Base-by-base conservation (phyloP, 23 red algal genomes). In the Gracilaria caudata region DNA sequence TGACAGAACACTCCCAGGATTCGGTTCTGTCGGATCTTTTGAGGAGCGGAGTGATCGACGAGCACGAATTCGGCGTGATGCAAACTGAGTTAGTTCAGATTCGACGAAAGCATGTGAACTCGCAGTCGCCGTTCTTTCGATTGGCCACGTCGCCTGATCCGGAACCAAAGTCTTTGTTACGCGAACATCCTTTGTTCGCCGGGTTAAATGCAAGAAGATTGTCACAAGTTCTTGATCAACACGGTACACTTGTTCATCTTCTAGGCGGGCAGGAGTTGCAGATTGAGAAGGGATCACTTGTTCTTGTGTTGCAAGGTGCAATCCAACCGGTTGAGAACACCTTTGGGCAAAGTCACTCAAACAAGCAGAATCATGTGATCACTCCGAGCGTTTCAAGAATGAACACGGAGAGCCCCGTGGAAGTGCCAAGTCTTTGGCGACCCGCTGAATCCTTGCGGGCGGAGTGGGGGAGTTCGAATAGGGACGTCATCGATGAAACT, bases 61-160 rank as follows among this genome's bases (percentile, higher is more conserved):
- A 91, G 21, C 45, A 68, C 20, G 87, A 91, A 68, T 82, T 68
- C 64, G 49, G 83, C 12, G 46, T 58, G 9, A 64, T 91, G 47
- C 76, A 82, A 20, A 35, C 80, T 13, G 87, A 91, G 33, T 30
- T 91, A 36, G 44, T 91, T 44, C 53, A 91, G 41, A 34, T 73
- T 47, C 75, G 87, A 30, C 60, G 87, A 33, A 74, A 58, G 36
- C 70, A 87, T 64, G 32, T 56, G 16, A 70, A 33, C 28, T 36
- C 32, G 24, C 80, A 41, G 25, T 25, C 24, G 0, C 38, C 80
- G 28, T 56, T 72, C 13, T 43, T 57, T 19, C 44, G 44, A 24
- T 21, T 33, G 11, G 29, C 35, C 4, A 44, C 38, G 29, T 56
- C 58, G 17, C 44, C 68, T 60, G 53, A 57, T 9, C 68, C 83